Conservation (phyloP, 768 basidiomycete species). For the Clitopilus hobsonii region DNA sequence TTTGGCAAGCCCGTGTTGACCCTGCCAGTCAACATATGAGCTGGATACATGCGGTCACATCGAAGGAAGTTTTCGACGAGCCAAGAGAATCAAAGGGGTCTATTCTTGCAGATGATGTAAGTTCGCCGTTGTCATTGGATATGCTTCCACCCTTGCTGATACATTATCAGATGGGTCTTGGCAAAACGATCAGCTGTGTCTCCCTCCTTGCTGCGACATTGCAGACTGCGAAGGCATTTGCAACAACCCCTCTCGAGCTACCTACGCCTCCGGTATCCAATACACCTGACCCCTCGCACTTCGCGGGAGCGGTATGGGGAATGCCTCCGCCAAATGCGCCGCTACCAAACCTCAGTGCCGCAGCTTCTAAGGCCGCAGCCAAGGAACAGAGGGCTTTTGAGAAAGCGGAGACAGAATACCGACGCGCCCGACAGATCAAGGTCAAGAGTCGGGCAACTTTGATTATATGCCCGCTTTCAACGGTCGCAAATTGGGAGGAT, state of each 20-base stretch:
- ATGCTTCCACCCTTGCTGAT: slow-evolving; percentile 5
- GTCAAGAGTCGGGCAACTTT: slow-evolving; percentile 83
- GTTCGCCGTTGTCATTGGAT: slow-evolving; percentile 20
- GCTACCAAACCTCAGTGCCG: slow-evolving; percentile 21
- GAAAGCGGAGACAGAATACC: slow-evolving; percentile 66
- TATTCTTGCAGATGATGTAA: slow-evolving; percentile 94
- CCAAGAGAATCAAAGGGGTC: slow-evolving; percentile 80
- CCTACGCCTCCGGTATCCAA: slow-evolving; percentile 31
- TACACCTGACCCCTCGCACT: slow-evolving; percentile 48
- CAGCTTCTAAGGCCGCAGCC: slow-evolving; percentile 52
- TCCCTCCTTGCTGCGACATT: slow-evolving; percentile 90
- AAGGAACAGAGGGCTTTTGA: slow-evolving; percentile 65
- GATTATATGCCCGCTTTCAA: slow-evolving; percentile 95
- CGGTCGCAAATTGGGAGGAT: slow-evolving; percentile 98
- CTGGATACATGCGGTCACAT: slow-evolving; percentile 86
- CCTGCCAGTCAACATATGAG: slow-evolving; percentile 36
- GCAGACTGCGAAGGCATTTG: slow-evolving; percentile 61
- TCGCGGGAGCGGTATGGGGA: slow-evolving; percentile 77
- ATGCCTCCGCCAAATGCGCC: slow-evolving; percentile 57
- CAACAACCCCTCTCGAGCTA: slow-evolving; percentile 45
- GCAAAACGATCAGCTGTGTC: slow-evolving; percentile 95
- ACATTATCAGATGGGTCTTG: slow-evolving; percentile 83
- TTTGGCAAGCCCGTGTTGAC: slow-evolving; percentile 63
- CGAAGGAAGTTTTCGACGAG: slow-evolving; percentile 62
- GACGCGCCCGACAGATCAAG: slow-evolving; percentile 73